Conservation (phyloP, 2,329 filamentous ascomycete species). For the Teratosphaeriaceae sp. region DNA sequence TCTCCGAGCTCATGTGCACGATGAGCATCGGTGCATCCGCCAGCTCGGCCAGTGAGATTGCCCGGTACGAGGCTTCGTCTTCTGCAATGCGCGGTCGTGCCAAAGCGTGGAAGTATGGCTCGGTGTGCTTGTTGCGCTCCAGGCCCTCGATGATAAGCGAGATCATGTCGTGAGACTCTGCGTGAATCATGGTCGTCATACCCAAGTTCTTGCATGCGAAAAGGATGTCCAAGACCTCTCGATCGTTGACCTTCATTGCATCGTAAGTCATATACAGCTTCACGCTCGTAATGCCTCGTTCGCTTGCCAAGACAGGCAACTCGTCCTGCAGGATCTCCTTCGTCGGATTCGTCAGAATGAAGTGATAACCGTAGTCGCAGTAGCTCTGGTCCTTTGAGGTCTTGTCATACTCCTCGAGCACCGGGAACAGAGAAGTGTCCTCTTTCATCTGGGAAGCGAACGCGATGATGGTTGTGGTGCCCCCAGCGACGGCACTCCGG, state of each 20-base stretch:
- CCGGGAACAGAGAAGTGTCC: constrained; percentile 40
- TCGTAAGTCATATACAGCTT: constrained; percentile 51
- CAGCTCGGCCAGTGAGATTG: constrained; percentile 44
- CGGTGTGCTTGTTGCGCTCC: constrained; percentile 33
- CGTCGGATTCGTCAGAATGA: constrained; percentile 44
- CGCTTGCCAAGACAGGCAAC: constrained; percentile 33
- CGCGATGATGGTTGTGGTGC: constrained; percentile 52
- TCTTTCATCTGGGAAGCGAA: constrained; percentile 50
- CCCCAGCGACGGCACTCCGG: constrained; percentile 50
- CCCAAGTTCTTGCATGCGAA: constrained; percentile 39
- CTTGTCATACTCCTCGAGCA: constrained; percentile 40
- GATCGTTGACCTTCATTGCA: constrained; percentile 44
- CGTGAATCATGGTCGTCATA: constrained; percentile 46
- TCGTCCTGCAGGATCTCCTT: constrained; percentile 35
- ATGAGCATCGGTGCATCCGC: constrained; percentile 47
- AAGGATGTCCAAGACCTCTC: constrained; percentile 46
- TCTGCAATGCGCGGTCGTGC: constrained; percentile 41
- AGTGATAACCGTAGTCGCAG: constrained; percentile 53
- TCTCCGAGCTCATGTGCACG: constrained; percentile 45
- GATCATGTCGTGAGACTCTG: constrained; percentile 44
- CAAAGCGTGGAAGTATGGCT: constrained; percentile 42
- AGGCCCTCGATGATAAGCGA: constrained; percentile 37
- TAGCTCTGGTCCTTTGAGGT: constrained; percentile 40
- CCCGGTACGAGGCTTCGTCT: constrained; percentile 45
- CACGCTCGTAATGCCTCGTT: constrained; percentile 42